Evolutionary conservation across 2,329 filamentous ascomycete species (phyloP).

Genomic region (Fusarium keratoplasticum): DNA sequence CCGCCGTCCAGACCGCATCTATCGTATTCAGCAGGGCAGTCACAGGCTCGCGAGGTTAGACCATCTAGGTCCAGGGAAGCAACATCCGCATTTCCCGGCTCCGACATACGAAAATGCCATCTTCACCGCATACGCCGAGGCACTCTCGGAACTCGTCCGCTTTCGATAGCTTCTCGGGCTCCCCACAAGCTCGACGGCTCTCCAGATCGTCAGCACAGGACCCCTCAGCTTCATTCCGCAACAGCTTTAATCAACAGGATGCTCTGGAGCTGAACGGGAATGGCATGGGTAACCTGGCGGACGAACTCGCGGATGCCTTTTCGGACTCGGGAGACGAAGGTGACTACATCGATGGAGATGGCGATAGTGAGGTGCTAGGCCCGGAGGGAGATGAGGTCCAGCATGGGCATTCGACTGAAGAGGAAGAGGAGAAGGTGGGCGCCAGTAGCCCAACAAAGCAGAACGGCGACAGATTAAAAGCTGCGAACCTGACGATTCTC

Average conservation of each 20-base stretch:
- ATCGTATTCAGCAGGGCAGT: constrained; percentile 29
- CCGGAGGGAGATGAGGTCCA: constrained; percentile 8
- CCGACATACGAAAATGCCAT: constrained; percentile 45
- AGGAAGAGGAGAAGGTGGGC: constrained; percentile 18
- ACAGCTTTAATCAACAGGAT: constrained; percentile 63
- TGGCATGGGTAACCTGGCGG: constrained; percentile 81
- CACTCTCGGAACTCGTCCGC: constrained; percentile 70
- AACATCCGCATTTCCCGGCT: constrained; percentile 13
- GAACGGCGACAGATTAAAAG: constrained; percentile 46
- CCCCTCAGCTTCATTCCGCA: constrained; percentile 51
- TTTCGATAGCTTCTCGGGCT: constrained; percentile 61
- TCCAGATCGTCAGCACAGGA: constrained; percentile 66
- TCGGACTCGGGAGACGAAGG: constrained; percentile 73
- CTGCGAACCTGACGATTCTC: constrained; percentile 58
- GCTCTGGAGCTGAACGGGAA: constrained; percentile 61
- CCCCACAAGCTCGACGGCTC: constrained; percentile 59
- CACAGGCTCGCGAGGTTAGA: constrained; percentile 17
- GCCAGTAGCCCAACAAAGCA: constrained; percentile 24
- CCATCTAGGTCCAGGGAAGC: constrained; percentile 22
- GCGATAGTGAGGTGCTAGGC: constrained; percentile 37
- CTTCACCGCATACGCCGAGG: constrained; percentile 66
- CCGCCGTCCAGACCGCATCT: constrained; percentile 7
- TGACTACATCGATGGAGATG: constrained; percentile 59
- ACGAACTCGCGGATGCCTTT: constrained; percentile 82
- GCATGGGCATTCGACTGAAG: constrained; percentile 19